Evolutionary conservation across 1,139 yeast genomes (phyloP).

Genomic region (Saccharomyces hybrid): DNA sequence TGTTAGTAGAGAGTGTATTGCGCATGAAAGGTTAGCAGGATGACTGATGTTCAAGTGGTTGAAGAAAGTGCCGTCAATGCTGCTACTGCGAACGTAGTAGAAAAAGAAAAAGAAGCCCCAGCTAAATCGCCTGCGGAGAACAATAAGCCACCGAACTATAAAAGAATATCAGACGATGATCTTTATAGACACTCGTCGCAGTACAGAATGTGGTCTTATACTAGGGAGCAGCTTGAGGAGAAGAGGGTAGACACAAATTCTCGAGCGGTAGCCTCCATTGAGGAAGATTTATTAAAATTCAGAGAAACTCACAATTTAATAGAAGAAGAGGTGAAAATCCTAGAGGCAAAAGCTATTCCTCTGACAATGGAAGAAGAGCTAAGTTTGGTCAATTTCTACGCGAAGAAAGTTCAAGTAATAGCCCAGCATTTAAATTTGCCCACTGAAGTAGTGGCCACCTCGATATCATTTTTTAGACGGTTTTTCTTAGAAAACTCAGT

Average conservation of each 20-base stretch:
- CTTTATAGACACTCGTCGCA: conserved; percentile 82
- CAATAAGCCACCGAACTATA: conserved; percentile 17
- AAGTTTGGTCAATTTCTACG: conserved; percentile 58
- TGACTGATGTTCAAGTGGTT: neutral
- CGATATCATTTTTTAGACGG: conserved; percentile 71
- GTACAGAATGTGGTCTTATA: conserved; percentile 77
- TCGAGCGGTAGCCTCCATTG: conserved; percentile 42
- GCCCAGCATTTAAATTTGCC: conserved; percentile 52
- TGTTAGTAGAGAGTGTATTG: neutral
- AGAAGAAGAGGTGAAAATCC: conserved; percentile 28
- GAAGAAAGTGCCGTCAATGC: neutral
- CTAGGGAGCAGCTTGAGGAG: conserved; percentile 45
- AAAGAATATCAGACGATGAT: conserved; percentile 61
- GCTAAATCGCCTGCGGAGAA: neutral
- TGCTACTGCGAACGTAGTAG: neutral
- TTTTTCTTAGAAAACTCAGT: conserved; percentile 75
- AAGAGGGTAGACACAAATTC: conserved; percentile 44
- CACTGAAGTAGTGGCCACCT: conserved; percentile 70
- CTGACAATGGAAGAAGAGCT: conserved; percentile 64
- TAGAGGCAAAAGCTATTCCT: conserved; percentile 40
- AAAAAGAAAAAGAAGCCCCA: neutral
- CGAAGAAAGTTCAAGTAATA: conserved; percentile 59
- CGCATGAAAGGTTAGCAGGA: neutral
- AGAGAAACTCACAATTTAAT: conserved; percentile 33
- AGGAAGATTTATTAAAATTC: conserved; percentile 33